Evolutionary conservation across 2,329 filamentous ascomycete genomes (phyloP).

Genomic region (Akanthomyces uredinophilus): DNA sequence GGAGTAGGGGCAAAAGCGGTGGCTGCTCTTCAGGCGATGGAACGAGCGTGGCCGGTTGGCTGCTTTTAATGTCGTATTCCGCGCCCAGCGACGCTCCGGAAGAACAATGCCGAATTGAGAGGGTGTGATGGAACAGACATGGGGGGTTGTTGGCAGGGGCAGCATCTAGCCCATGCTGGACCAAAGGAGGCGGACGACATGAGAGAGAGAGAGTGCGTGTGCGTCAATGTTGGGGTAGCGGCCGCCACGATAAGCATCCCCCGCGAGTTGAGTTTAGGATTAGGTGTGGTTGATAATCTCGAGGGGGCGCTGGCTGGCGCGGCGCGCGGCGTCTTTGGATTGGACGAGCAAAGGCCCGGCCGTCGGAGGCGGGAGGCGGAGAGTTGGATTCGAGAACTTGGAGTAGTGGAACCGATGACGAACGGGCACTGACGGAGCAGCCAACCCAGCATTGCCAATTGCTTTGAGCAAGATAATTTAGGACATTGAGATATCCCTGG

Average conservation of each 20-base stretch:
- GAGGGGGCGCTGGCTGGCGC: background rate
- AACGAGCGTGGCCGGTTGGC: background rate
- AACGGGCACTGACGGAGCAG: background rate
- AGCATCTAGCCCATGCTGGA: background rate
- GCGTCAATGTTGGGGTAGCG: background rate
- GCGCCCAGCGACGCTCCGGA: background rate
- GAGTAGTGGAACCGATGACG: background rate
- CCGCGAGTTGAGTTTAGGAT: background rate
- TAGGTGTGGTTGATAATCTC: constrained; percentile 3
- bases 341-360: background rate
- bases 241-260: background rate
- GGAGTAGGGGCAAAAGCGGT: background rate
- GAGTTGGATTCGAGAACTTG: background rate
- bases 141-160: background rate
- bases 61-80: constrained; percentile 2
- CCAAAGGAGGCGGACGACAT: background rate
- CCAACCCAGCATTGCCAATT: background rate
- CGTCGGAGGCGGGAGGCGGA: background rate
- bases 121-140: background rate
- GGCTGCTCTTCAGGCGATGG: background rate
- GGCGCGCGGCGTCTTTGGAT: background rate
- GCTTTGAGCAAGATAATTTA: background rate
- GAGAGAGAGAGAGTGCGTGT: background rate
- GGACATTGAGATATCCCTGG: too few species aligned
- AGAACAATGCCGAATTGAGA: background rate